phyloP scores from a whole-genome alignment of 2,329 filamentous ascomycete genomes.

The Calonectria naviculata region DNA sequence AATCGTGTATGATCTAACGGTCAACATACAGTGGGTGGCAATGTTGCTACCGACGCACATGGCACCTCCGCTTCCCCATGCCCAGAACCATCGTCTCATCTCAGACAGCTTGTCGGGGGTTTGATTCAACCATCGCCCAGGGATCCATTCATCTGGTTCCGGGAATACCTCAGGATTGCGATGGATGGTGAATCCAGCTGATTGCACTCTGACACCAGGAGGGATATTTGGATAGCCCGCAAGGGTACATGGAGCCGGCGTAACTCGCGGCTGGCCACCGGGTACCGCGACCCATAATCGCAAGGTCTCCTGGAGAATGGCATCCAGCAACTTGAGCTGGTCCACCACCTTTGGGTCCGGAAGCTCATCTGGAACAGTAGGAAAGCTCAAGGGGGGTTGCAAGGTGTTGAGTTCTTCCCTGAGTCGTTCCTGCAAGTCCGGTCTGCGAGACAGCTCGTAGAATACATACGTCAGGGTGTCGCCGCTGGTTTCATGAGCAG shows the following conservation, averaged over 20 bases:
- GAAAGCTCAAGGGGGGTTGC: background rate
- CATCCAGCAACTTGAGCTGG: constrained; percentile 3
- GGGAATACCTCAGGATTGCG: constrained; percentile 16
- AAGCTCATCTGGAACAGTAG: background rate
- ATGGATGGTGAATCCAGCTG: constrained; percentile 3
- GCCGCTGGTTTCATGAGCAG: constrained; percentile 12
- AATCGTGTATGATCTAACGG: background rate
- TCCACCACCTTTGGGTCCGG: constrained; percentile 13
- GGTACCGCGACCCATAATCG: constrained; percentile 10
- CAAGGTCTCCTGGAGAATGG: constrained; percentile 10
- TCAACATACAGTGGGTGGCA: constrained; percentile 8
- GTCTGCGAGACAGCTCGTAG: constrained; percentile 10
- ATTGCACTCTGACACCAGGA: background rate
- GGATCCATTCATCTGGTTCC: background rate
- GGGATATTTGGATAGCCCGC: constrained; percentile 11
- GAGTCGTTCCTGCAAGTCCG: constrained; percentile 7
- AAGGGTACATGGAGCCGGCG: background rate
- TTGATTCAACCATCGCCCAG: constrained; percentile 6
- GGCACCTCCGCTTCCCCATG: constrained; percentile 11
- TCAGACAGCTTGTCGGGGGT: background rate
- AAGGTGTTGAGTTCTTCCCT: background rate
- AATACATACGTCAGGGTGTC: constrained; percentile 9
- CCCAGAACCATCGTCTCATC: constrained; percentile 20
- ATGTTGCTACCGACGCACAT: constrained; percentile 20
- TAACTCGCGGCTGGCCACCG: constrained; percentile 11